Percentiles rank a stretch among this genome's conserved stretches.
Conservation (phyloP, 2,329 filamentous ascomycete genomes). For the Xylaria polymorpha region DNA sequence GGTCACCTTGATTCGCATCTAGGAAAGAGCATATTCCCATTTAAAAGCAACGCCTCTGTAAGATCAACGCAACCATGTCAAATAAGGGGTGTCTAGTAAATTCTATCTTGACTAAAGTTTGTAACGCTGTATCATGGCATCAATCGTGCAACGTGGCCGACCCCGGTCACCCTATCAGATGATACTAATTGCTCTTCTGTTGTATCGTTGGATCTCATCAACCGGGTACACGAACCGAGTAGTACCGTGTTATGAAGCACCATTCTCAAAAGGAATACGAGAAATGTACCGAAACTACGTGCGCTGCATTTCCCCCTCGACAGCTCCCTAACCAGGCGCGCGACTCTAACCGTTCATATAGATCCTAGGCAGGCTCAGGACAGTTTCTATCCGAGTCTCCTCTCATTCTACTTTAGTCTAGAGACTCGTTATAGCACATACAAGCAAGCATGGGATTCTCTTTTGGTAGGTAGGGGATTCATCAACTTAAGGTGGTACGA, state of each 20-base stretch:
- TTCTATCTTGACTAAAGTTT: constrained; percentile 1
- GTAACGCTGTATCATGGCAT: neutral
- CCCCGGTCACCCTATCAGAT: neutral
- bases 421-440: too few relatives aligned
- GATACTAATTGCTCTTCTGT: neutral
- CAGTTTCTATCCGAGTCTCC: too few relatives aligned
- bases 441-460: too few relatives aligned
- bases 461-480: too few relatives aligned
- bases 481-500: neutral
- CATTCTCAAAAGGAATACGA: neutral
- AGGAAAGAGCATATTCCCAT: constrained; percentile 33
- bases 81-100: neutral
- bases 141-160: neutral
- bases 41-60: constrained; percentile 13
- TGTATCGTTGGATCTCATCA: neutral
- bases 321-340: too few relatives aligned
- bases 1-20: constrained; percentile 39
- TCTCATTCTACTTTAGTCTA: too few relatives aligned
- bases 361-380: too few relatives aligned
- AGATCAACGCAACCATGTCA: constrained; percentile 1
- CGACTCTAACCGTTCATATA: too few relatives aligned
- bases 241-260: too few relatives aligned
- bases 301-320: too few relatives aligned
- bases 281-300: neutral
- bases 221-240: neutral